phyloP scores from a whole-genome alignment of 208 protist species.

The Crithidia sp. region DNA sequence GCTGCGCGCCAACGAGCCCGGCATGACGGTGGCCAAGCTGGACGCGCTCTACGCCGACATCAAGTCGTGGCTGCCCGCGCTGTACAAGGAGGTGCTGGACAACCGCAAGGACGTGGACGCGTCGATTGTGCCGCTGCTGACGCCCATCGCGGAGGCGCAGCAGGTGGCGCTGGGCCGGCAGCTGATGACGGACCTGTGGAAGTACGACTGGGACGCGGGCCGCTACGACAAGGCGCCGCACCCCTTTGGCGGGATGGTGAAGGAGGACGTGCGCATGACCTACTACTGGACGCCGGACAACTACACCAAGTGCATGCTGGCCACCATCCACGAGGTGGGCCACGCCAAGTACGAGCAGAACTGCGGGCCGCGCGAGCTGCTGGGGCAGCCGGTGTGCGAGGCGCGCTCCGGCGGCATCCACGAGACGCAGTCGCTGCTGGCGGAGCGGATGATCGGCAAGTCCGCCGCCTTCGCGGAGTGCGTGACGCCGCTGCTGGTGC shows the following conservation, averaged over 20 bases:
- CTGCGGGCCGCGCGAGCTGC: constrained; percentile 53
- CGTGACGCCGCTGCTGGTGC: constrained; percentile 47
- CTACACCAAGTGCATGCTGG: constrained; percentile 27
- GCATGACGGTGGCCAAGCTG: constrained; percentile 47
- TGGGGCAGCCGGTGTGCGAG: constrained; percentile 49
- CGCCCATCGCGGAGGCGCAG: constrained; percentile 36
- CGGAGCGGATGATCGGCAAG: constrained; percentile 67
- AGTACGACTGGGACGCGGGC: constrained; percentile 75
- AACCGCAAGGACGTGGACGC: constrained; percentile 33
- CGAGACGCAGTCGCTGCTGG: constrained; percentile 83
- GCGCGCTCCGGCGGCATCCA: constrained; percentile 75
- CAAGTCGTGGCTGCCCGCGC: constrained; percentile 60
- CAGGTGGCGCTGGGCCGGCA: constrained; percentile 43
- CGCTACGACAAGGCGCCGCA: constrained; percentile 71
- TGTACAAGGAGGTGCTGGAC: constrained; percentile 54
- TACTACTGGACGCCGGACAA: constrained; percentile 55
- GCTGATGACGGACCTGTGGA: constrained; percentile 52
- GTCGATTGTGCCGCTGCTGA: constrained; percentile 20
- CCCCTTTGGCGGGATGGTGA: constrained; percentile 70
- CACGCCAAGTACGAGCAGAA: constrained; percentile 23
- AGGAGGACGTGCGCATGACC: constrained; percentile 77
- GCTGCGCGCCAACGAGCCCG: constrained; percentile 73
- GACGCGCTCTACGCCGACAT: constrained; percentile 65
- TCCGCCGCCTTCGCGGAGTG: constrained; percentile 60
- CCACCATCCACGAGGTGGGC: constrained; percentile 52